Percentiles rank a stretch among this genome's conserved stretches.
Evolutionary conservation across 192 early-diverging fungal genomes (phyloP).

Genomic region (Gonapodya prolifera): DNA sequence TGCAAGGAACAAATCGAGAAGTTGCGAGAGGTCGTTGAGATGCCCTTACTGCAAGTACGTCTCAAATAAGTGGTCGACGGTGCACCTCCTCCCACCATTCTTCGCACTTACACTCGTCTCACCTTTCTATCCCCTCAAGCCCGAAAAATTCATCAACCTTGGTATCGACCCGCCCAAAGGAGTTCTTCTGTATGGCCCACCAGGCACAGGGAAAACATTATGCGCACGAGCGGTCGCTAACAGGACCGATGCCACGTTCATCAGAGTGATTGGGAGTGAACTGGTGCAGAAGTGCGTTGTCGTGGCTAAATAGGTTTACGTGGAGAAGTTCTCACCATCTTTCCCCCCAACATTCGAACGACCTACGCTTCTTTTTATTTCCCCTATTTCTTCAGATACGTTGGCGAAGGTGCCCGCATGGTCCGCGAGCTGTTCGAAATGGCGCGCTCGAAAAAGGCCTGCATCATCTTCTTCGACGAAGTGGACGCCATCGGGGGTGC

Average conservation of each 20-base stretch:
- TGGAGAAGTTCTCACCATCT: not conserved
- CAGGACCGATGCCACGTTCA: conserved; percentile 98
- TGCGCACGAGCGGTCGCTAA: conserved; percentile 98
- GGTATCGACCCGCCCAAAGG: conserved; percentile 99
- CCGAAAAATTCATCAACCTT: conserved; percentile 91
- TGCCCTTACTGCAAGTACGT: conserved; percentile 70
- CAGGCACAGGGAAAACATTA: conserved; percentile 94
- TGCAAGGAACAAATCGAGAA: conserved; percentile 99
- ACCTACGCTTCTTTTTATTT: too few species aligned
- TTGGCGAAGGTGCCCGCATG: conserved; percentile 99
- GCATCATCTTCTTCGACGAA: conserved; percentile 99
- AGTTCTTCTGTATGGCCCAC: too few species aligned
- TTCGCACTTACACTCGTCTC: not conserved
- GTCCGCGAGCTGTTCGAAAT: conserved; percentile 99
- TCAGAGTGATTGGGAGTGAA: conserved; percentile 98
- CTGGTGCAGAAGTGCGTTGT: conserved; percentile 80
- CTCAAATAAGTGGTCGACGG: too few species aligned
- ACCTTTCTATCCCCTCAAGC: conserved; percentile 27
- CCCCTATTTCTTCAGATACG: conserved; percentile 46
- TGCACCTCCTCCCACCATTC: not conserved
- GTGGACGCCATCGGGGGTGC: conserved; percentile 97
- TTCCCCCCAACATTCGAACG: too few species aligned
- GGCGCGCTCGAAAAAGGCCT: conserved; percentile 99
- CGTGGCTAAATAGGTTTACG: not conserved
- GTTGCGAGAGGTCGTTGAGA: conserved; percentile 95